Conservation (phyloP, 2,329 filamentous ascomycete species). For the Sclerotinia subarctica region DNA sequence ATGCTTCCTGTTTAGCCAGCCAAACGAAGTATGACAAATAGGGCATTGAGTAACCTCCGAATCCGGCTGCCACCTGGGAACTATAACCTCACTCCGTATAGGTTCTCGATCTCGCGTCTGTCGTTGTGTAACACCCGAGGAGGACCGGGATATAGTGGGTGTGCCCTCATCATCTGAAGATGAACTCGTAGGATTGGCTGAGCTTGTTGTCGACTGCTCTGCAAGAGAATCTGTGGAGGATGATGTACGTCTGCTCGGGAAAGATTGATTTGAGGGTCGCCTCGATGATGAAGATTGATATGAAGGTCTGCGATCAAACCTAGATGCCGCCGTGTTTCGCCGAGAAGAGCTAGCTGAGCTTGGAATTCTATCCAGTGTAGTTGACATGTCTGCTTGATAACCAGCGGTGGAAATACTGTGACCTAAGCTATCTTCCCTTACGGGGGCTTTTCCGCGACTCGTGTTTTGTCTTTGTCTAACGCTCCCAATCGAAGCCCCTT, state of each 20-base stretch:
- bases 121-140: neutral
- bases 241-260: constrained; percentile 1
- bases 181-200: neutral
- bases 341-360: constrained; percentile 14
- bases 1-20: constrained; percentile 73
- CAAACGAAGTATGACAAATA: constrained; percentile 78
- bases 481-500: neutral
- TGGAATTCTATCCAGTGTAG: constrained; percentile 14
- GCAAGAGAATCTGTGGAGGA: neutral
- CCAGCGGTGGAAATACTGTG: constrained; percentile 18
- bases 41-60: constrained; percentile 77
- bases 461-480: constrained; percentile 2
- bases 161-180: constrained; percentile 14
- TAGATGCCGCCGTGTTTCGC: constrained; percentile 12
- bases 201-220: neutral
- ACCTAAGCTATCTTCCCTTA: constrained; percentile 10
- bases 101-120: constrained; percentile 8
- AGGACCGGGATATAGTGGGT: constrained; percentile 10
- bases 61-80: constrained; percentile 88
- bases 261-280: constrained; percentile 13
- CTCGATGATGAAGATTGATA: constrained; percentile 21
- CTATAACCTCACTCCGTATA: constrained; percentile 41
- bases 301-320: constrained; percentile 16
- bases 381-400: constrained; percentile 20
- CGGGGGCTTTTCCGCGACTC: constrained; percentile 18